Evolutionary conservation across 176 grass and related monocot species (phyloP).

Genomic region (Ampelocalamus luodianensis): DNA sequence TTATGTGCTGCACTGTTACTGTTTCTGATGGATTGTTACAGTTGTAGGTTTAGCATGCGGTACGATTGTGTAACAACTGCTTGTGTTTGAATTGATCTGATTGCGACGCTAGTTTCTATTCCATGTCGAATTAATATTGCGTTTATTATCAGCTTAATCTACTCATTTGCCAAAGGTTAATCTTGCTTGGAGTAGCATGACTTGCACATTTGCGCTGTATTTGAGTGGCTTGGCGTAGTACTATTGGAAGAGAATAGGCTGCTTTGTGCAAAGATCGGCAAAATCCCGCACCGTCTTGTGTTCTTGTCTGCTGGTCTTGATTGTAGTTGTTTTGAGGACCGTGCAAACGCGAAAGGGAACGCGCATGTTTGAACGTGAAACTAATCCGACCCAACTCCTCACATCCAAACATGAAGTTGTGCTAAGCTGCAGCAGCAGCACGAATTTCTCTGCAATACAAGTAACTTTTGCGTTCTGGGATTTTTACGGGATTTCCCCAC

Average conservation of each 20-base stretch:
- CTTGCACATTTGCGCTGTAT: background rate
- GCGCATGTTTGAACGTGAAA: background rate
- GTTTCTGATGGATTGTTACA: background rate
- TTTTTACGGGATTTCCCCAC: background rate
- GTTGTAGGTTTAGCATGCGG: slow-evolving; percentile 37
- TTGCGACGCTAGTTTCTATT: background rate
- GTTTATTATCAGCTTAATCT: background rate
- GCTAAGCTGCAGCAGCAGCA: background rate
- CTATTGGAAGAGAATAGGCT: background rate
- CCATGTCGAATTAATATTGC: background rate
- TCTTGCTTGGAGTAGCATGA: background rate
- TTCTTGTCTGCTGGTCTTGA: background rate
- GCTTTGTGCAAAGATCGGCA: background rate
- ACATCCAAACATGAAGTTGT: background rate
- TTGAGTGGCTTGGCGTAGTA: background rate
- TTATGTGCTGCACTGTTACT: background rate
- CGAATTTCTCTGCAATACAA: background rate
- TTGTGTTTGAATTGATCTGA: slow-evolving; percentile 2
- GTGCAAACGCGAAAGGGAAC: background rate
- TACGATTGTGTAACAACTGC: slow-evolving; percentile 22
- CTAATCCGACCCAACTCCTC: background rate
- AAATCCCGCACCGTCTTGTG: background rate
- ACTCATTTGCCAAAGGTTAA: background rate
- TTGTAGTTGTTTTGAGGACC: background rate
- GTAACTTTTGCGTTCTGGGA: background rate